phyloP scores from a whole-genome alignment of 495 filamentous ascomycete species.

The Parathielavia hyrcaniae region DNA sequence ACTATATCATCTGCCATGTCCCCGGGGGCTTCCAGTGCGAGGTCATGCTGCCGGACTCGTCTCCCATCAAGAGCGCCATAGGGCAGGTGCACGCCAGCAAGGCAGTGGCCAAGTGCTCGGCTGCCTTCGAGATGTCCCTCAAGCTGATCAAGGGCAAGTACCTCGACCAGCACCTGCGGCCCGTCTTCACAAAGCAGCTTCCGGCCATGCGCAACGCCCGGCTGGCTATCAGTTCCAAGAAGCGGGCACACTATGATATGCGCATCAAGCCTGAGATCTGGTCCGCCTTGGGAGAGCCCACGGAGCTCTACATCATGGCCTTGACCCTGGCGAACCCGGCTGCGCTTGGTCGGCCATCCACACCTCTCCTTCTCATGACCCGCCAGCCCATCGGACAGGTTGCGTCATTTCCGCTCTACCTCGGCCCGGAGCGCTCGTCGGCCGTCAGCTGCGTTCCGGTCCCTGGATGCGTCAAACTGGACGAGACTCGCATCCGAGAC shows the following conservation, averaged over 20 bases:
- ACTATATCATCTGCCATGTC: slow-evolving; percentile 54
- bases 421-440: slow-evolving; percentile 55
- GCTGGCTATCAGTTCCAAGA: slow-evolving; percentile 75
- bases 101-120: slow-evolving; percentile 76
- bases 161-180: slow-evolving; percentile 66
- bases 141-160: slow-evolving; percentile 58
- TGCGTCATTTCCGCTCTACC: slow-evolving; percentile 64
- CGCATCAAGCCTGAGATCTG: slow-evolving; percentile 73
- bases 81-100: slow-evolving; percentile 60
- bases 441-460: slow-evolving; percentile 44
- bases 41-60: slow-evolving; percentile 69
- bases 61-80: slow-evolving; percentile 60
- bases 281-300: slow-evolving; percentile 49
- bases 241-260: slow-evolving; percentile 67
- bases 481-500: slow-evolving; percentile 36
- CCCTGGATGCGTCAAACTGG: slow-evolving; percentile 37
- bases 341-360: slow-evolving; percentile 54
- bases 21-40: slow-evolving; percentile 69
- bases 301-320: slow-evolving; percentile 56
- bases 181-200: slow-evolving; percentile 64
- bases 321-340: slow-evolving; percentile 53
- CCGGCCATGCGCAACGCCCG: slow-evolving; percentile 85
- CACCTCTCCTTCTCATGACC: slow-evolving; percentile 67
- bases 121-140: slow-evolving; percentile 80
- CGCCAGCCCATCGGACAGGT: slow-evolving; percentile 57